These are phyloP conservation scores for Phanerodontia chrysosporium DNA, from an alignment of 768 basidiomycete genomes.

Conservation along the genomic window DNA sequence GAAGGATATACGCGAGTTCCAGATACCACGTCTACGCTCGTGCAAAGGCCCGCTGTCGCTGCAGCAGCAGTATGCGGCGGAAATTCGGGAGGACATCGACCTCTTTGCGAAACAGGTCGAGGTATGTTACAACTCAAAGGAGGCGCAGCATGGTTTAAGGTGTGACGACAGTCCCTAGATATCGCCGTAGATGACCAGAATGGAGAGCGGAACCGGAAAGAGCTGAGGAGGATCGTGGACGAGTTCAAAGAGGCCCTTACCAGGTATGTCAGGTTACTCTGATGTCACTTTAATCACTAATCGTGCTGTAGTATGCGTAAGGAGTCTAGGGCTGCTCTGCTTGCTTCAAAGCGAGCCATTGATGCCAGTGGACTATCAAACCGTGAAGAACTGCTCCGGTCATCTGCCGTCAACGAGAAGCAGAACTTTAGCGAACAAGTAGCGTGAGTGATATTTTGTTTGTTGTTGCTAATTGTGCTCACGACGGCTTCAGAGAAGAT, in stretches of 20 bases:
- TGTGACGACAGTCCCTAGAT: conserved; percentile 53
- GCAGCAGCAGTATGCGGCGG: conserved; percentile 72
- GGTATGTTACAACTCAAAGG: conserved; percentile 30
- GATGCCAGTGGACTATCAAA: conserved; percentile 55
- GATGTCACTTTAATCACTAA: neutral
- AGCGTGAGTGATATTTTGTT: conserved; percentile 39
- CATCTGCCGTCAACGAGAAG: conserved; percentile 47
- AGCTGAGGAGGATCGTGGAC: conserved; percentile 46
- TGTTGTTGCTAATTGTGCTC: neutral
- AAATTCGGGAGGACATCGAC: conserved; percentile 74
- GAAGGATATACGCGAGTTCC: conserved; percentile 61
- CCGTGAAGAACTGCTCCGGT: conserved; percentile 65
- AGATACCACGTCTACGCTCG: conserved; percentile 67
- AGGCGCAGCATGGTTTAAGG: neutral
- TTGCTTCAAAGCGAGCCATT: conserved; percentile 71
- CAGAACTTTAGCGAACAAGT: conserved; percentile 51
- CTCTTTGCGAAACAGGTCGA: conserved; percentile 62
- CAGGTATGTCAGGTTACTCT: conserved; percentile 37
- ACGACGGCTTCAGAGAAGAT: conserved; percentile 54
- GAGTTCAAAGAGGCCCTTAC: conserved; percentile 43
- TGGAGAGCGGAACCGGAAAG: conserved; percentile 46
- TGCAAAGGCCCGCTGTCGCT: conserved; percentile 66
- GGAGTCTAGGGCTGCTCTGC: conserved; percentile 63
- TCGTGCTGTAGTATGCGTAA: conserved; percentile 34
- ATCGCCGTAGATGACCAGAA: conserved; percentile 70